Evolutionary conservation across 805 yeast species (phyloP), one percentile per base, ranked within the genome.

Genomic region (Saturnispora hagleri): DNA sequence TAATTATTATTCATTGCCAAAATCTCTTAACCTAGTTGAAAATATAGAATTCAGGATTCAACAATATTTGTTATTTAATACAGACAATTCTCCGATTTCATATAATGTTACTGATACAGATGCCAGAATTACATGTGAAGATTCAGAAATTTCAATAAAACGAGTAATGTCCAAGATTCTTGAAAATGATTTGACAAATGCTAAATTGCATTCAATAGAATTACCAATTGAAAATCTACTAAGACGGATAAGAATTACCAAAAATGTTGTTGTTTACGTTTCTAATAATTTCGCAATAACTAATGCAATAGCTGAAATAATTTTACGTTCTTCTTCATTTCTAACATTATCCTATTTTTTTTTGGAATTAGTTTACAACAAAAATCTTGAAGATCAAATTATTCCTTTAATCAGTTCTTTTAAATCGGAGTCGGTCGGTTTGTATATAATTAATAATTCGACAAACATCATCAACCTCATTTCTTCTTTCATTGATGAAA

Each of bases 51-150:
- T 88, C 0, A 90, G 83, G 58, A 78, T 91, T 22, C 93, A 85
- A 57, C 97, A 90, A 66, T 96, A 90, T 0, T 79, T 90, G 1
- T 84, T 82, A 59, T 86, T 79, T 55, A 75, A 80, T 2, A 43
- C 31, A 27, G 36, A 46, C 5, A 38, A 44, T 13, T 55, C 57
- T 2, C 59, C 60, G 6, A 44, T 66, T 18, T 41, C 54, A 13
- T 64, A 60, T 53, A 47, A 56, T 40, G 33, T 65, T 5, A 47
- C 63, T 3, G 75, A 72, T 13, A 66, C 79, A 3, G 73, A 73
- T 8, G 66, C 80, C 51, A 47, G 52, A 9, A 43, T 59, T 9
- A 74, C 74, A 28, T 54, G 64, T 1, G 59, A 63, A 1, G 80
- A 74, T 33, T 64, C 82, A 20, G 81, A 77, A 54, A 55, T 57